A percentile compares a stretch with the other conserved stretches of the same genome.
These are phyloP conservation scores for Kluyveromyces wickerhamii DNA, from an alignment of 805 yeast species.

Conservation along the genomic window DNA sequence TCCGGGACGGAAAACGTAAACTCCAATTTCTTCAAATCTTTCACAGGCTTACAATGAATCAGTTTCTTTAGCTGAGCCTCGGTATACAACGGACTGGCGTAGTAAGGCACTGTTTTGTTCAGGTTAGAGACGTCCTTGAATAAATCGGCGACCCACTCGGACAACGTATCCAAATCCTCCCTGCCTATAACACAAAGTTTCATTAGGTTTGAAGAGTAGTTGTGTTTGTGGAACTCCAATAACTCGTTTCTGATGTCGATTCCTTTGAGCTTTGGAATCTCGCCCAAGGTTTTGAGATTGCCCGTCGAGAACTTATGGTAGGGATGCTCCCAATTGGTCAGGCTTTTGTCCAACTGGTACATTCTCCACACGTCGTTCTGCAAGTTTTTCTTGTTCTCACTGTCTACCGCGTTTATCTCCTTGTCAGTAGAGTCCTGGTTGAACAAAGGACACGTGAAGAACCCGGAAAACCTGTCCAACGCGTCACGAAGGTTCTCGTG, in stretches of 20 bases:
- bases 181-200: conserved; percentile 77
- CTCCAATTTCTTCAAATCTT: conserved; percentile 63
- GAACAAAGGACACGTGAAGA: conserved; percentile 81
- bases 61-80: conserved; percentile 43
- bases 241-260: conserved; percentile 75
- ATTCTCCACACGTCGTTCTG: conserved; percentile 88
- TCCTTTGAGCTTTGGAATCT: conserved; percentile 50
- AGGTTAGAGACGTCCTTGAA: conserved; percentile 57
- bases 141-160: conserved; percentile 58
- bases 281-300: conserved; percentile 64
- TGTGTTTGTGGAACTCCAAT: conserved; percentile 59
- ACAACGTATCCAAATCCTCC: conserved; percentile 64
- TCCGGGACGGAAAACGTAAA: conserved; percentile 74
- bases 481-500: conserved; percentile 77
- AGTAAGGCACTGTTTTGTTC: conserved; percentile 31
- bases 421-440: conserved; percentile 69
- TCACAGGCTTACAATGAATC: conserved; percentile 70
- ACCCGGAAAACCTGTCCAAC: conserved; percentile 85
- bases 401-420: conserved; percentile 90
- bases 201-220: conserved; percentile 86
- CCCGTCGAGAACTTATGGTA: conserved; percentile 88
- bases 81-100: conserved; percentile 42
- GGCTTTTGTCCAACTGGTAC: conserved; percentile 71
- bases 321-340: conserved; percentile 72
- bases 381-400: conserved; percentile 89